Evolutionary conservation across 768 basidiomycete genomes (phyloP).

Genomic region (Tremella yokohamensis): DNA sequence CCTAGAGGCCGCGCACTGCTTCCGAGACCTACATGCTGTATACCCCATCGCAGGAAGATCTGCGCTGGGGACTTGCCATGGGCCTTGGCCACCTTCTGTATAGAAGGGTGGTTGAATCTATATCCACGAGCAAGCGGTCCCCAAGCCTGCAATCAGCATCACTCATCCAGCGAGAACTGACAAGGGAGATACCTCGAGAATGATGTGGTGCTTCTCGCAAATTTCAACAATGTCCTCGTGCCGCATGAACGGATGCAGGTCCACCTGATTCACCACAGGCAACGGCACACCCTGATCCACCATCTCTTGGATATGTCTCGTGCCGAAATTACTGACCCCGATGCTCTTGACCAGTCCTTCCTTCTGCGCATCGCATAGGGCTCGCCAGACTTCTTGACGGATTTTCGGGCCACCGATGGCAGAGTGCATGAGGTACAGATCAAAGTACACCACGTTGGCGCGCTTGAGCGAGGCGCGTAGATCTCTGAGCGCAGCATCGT

Average conservation of each 20-base stretch:
- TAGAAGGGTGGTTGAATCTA: constrained; percentile 61
- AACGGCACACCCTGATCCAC: constrained; percentile 55
- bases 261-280: constrained; percentile 62
- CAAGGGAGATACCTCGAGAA: constrained; percentile 58
- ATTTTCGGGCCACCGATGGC: constrained; percentile 62
- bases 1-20: no score
- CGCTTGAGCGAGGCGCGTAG: constrained; percentile 60
- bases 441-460: constrained; percentile 60
- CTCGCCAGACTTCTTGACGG: constrained; percentile 64
- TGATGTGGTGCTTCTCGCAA: constrained; percentile 60
- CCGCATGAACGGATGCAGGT: constrained; percentile 68
- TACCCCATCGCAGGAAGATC: constrained; percentile 72
- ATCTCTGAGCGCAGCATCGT: constrained; percentile 55
- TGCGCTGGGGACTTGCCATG: constrained; percentile 63
- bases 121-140: constrained; percentile 66
- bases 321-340: constrained; percentile 62
- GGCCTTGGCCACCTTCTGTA: constrained; percentile 57
- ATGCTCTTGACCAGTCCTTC: constrained; percentile 61
- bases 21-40: constrained; percentile 62
- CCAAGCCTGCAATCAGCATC: constrained; percentile 60
- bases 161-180: background rate
- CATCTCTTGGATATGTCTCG: constrained; percentile 62
- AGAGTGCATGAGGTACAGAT: constrained; percentile 69
- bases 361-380: constrained; percentile 63
- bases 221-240: constrained; percentile 62